Evolutionary conservation across 139 green algal genomes (phyloP), one percentile per base, ranked within the genome.

Genomic region (Asterochloris sp.): DNA sequence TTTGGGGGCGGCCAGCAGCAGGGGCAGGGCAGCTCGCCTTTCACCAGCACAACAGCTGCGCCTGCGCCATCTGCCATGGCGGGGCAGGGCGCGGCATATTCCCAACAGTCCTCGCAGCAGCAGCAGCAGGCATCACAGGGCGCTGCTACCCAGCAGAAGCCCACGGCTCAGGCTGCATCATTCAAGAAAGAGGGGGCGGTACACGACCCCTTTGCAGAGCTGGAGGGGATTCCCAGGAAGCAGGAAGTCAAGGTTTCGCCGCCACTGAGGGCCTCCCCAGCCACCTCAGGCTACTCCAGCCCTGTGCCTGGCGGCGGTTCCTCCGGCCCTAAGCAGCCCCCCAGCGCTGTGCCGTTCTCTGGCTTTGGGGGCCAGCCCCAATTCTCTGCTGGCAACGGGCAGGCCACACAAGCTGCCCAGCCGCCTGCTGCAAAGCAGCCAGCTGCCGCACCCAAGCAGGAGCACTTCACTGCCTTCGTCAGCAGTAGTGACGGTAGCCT

Each of bases 131-230:
- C 26, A 26, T 21, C 13, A 12, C 78, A 62, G 78, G 11, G 13
- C 21, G n/a, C 28, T 15, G 27, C 12, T 12, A 10, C 47, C 64
- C 78, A 73, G 26, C 82, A 73, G 63, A 61, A 62, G 21, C 12
- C 78, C 26, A 23, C 75, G 66, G 66, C 67, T 60, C 69, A 28
- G 61, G 28, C 54, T 81, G 81, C 73, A 17, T 27, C 74, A 13
- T 61, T 81, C 73, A 74, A 81, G n/a, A 87, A 86, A 38, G 76
- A 87, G 73, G 87, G 78, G 12, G 82, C 71, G 29, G 62, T 85
- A 61, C 69, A 87, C 38, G 87, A 90, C 69, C 87, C 87, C 17
- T 90, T 90, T 80, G 85, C 86, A 17, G 81, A 83, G 0, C 82
- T 89, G 75, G 83, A 24, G 68, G 76, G 76, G 13, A 61, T 80